phyloP scores from a whole-genome alignment of 2,329 filamentous ascomycete species.

The Epichloe festucae region DNA sequence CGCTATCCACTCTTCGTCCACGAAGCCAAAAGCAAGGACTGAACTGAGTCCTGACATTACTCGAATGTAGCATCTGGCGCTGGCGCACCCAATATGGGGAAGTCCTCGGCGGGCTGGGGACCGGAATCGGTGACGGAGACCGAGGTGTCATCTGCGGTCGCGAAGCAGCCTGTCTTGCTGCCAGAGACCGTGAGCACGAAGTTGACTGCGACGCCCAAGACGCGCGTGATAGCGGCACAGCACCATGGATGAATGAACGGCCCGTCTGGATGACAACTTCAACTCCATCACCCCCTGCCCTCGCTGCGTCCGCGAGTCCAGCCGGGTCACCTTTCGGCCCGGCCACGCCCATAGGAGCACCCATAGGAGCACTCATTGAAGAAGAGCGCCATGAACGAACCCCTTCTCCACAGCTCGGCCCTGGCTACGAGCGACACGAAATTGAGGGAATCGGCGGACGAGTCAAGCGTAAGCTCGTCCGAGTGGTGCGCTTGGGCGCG shows the following conservation, averaged over 20 bases:
- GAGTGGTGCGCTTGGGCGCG: slow-evolving; percentile 67
- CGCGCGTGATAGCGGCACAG: slow-evolving; percentile 32
- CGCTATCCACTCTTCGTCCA: neutral
- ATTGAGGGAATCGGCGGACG: slow-evolving; percentile 83
- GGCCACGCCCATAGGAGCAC: slow-evolving; percentile 11
- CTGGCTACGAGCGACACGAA: slow-evolving; percentile 76
- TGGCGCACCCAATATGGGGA: slow-evolving; percentile 81
- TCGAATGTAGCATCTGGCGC: slow-evolving; percentile 54
- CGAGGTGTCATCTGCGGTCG: slow-evolving; percentile 81
- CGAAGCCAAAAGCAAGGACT: too few species aligned
- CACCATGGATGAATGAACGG: slow-evolving; percentile 10
- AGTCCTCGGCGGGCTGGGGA: slow-evolving; percentile 67
- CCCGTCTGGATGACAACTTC: slow-evolving; percentile 11
- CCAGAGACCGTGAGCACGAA: slow-evolving; percentile 67
- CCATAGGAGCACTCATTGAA: slow-evolving; percentile 17
- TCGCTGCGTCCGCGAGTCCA: slow-evolving; percentile 6
- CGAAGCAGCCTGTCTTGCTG: slow-evolving; percentile 62
- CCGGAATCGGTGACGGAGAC: slow-evolving; percentile 77
- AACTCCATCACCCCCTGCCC: slow-evolving; percentile 8
- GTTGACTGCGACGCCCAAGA: slow-evolving; percentile 77
- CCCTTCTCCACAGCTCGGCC: slow-evolving; percentile 39
- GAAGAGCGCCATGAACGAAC: slow-evolving; percentile 26
- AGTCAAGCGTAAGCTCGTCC: slow-evolving; percentile 79
- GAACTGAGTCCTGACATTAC: neutral
- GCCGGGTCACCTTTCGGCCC: slow-evolving; percentile 8